Evolutionary conservation across 2,329 filamentous ascomycete species (phyloP).

Genomic region (Rhynchosporium agropyri): DNA sequence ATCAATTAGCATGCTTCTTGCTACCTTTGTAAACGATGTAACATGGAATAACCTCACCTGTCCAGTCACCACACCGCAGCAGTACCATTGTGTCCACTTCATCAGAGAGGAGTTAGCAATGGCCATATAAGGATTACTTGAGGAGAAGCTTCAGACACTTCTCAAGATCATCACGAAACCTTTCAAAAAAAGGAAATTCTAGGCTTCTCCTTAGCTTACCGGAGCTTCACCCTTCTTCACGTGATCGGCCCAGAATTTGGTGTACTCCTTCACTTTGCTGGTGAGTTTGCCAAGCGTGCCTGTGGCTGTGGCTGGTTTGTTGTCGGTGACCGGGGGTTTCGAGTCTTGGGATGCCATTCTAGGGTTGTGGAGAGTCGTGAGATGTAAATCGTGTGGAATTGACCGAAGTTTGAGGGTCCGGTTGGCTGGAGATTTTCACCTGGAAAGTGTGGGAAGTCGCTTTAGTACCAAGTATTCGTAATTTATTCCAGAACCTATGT

Average conservation of each 20-base stretch:
- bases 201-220: no score
- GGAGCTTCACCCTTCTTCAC: constrained; percentile 30
- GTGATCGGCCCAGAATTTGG: constrained; percentile 24
- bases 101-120: no score
- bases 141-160: no score
- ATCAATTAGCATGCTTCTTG: not conserved
- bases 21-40: not conserved
- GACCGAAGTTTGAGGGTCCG: not conserved
- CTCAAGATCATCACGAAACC: no score
- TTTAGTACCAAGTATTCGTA: not conserved
- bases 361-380: not conserved
- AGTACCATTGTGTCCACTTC: constrained; percentile 32
- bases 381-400: not conserved
- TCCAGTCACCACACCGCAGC: constrained; percentile 25
- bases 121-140: no score
- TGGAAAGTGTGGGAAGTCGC: not conserved
- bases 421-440: not conserved
- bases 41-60: constrained; percentile 19
- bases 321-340: not conserved
- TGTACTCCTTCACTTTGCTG: constrained; percentile 22
- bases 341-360: constrained; percentile 6
- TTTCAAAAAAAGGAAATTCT: no score
- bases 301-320: not conserved
- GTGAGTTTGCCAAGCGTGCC: constrained; percentile 11
- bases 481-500: not conserved